A percentile compares a stretch with the other conserved stretches of the same genome.
Conservation (phyloP, 768 basidiomycete species). For the Jaapia argillacea region DNA sequence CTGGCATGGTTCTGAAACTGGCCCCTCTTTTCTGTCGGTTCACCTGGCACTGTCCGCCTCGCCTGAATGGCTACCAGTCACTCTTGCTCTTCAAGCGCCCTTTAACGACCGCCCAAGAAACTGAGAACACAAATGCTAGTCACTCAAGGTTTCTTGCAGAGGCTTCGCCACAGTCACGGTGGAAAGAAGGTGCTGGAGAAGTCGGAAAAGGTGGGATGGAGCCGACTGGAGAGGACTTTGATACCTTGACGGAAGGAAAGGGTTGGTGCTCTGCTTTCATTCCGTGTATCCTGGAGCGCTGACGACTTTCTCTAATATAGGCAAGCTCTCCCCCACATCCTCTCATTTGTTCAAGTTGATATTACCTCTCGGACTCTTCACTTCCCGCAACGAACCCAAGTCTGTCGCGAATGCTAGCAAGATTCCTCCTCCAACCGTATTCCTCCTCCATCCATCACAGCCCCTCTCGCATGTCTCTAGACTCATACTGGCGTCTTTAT, state of each 20-base stretch:
- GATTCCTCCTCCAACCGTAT: conserved; percentile 40
- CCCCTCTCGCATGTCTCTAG: conserved; percentile 54
- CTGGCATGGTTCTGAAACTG: too few species aligned
- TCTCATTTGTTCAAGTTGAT: conserved; percentile 61
- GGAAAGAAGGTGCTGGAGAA: conserved; percentile 14
- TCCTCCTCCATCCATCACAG: conserved; percentile 60
- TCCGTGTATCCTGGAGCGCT: background rate
- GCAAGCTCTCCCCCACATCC: conserved; percentile 50
- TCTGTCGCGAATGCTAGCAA: too few species aligned
- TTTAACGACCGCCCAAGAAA: too few species aligned
- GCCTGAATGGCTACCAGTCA: too few species aligned
- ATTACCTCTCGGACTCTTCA: conserved; percentile 31
- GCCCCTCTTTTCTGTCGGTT: too few species aligned
- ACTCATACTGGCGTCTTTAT: conserved; percentile 39
- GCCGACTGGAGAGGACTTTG: conserved; percentile 12
- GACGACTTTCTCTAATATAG: conserved; percentile 17
- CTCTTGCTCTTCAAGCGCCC: too few species aligned
- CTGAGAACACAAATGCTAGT: conserved; percentile 26
- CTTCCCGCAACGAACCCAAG: conserved; percentile 13
- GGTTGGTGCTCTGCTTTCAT: conserved; percentile 19
- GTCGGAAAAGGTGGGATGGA: conserved; percentile 4
- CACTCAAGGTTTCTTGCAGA: conserved; percentile 37
- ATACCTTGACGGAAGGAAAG: conserved; percentile 17
- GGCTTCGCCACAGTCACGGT: conserved; percentile 23
- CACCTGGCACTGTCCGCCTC: too few species aligned